These are phyloP conservation scores for Flammula alnicola DNA, from an alignment of 1,284 basidiomycete species.

Conservation along the genomic window DNA sequence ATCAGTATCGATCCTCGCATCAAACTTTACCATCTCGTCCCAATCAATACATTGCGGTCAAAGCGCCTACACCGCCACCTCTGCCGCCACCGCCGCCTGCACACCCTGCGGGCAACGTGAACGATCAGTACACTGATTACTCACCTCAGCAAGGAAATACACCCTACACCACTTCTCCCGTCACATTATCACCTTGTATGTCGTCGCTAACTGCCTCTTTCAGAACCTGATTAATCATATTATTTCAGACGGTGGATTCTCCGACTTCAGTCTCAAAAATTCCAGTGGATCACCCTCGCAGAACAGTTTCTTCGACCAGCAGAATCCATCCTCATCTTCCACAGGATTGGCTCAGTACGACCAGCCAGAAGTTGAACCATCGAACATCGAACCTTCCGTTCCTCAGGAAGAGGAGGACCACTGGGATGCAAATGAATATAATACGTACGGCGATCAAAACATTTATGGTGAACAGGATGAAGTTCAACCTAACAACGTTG, in stretches of 20 bases:
- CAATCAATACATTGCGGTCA: slow-evolving; percentile 10
- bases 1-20: slow-evolving; percentile 22
- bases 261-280: slow-evolving; percentile 19
- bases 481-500: slow-evolving; percentile 21
- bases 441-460: slow-evolving; percentile 3
- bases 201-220: background rate
- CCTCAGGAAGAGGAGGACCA: too few relatives aligned
- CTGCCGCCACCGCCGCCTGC: slow-evolving; percentile 16
- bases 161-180: slow-evolving; percentile 14
- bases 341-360: background rate
- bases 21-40: slow-evolving; percentile 19
- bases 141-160: slow-evolving; percentile 2
- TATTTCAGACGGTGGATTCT: slow-evolving; percentile 14
- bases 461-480: slow-evolving; percentile 8
- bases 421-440: slow-evolving; percentile 22
- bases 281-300: slow-evolving; percentile 12
- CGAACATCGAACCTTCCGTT: too few relatives aligned
- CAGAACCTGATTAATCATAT: background rate
- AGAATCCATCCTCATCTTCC: background rate
- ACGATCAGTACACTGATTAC: slow-evolving; percentile 12
- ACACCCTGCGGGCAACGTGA: background rate
- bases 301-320: slow-evolving; percentile 18
- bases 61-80: slow-evolving; percentile 21
- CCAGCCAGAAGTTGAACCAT: too few relatives aligned
- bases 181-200: slow-evolving; percentile 19